A percentile compares a stretch with the other conserved stretches of the same genome.
These are phyloP conservation scores for Tephrocybe sp. DNA, from an alignment of 768 basidiomycete genomes.

Conservation along the genomic window DNA sequence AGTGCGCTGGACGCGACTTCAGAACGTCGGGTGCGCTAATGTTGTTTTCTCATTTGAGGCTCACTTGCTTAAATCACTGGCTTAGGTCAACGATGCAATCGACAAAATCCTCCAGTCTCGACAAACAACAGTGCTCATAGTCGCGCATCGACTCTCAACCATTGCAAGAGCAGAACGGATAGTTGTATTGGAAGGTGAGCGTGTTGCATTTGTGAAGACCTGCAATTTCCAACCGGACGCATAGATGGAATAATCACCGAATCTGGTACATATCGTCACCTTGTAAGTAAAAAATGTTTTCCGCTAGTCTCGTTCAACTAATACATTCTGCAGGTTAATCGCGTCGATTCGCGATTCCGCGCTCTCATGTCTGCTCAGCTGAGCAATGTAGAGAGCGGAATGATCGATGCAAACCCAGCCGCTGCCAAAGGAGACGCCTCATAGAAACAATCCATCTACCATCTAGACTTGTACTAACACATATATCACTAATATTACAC, in stretches of 20 bases:
- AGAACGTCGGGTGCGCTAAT: conserved; percentile 63
- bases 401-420: not conserved
- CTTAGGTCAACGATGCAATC: conserved; percentile 83
- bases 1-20: conserved; percentile 87
- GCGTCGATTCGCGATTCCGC: conserved; percentile 76
- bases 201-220: not conserved
- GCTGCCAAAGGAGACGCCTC: not conserved
- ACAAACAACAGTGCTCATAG: conserved; percentile 84
- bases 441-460: not conserved
- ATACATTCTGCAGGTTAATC: conserved; percentile 46
- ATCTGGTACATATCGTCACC: conserved; percentile 74
- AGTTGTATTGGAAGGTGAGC: conserved; percentile 81
- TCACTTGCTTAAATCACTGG: not conserved
- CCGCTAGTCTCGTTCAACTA: not conserved
- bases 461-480: too few species aligned
- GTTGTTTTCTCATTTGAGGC: not conserved
- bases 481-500: not conserved
- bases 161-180: conserved; percentile 89
- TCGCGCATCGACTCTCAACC: conserved; percentile 87
- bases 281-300: conserved; percentile 43
- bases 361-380: conserved; percentile 89
- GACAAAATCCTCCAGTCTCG: conserved; percentile 79
- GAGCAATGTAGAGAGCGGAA: conserved; percentile 41
- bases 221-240: conserved; percentile 1
- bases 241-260: conserved; percentile 78